Conservation (phyloP, 805 yeast species). For the Nakazawaea siamensis region DNA sequence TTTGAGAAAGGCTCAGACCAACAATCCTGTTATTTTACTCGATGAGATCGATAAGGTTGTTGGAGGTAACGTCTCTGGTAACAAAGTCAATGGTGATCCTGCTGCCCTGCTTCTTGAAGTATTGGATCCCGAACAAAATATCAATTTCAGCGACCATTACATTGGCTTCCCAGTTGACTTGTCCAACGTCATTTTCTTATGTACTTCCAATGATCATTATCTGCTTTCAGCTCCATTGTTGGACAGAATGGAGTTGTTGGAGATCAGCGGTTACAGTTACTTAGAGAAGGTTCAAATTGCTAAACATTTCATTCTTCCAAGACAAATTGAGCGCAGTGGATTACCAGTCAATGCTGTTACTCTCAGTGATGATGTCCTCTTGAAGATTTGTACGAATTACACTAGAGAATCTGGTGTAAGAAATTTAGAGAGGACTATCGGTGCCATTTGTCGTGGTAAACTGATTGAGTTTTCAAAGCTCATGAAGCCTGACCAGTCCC, state of each 20-base stretch:
- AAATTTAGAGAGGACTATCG: slow-evolving; percentile 65
- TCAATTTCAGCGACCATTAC: slow-evolving; percentile 71
- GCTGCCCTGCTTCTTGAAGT: slow-evolving; percentile 85
- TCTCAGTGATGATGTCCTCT: slow-evolving; percentile 46
- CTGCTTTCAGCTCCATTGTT: slow-evolving; percentile 68
- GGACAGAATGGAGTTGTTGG: slow-evolving; percentile 79
- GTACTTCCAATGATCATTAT: slow-evolving; percentile 76
- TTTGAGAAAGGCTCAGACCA: slow-evolving; percentile 61
- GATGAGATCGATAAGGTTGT: slow-evolving; percentile 82
- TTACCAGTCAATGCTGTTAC: slow-evolving; percentile 34
- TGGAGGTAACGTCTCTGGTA: slow-evolving; percentile 35
- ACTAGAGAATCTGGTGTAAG: slow-evolving; percentile 87
- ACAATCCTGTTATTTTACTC: slow-evolving; percentile 76
- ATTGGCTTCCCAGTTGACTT: slow-evolving; percentile 80
- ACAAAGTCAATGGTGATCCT: slow-evolving; percentile 70
- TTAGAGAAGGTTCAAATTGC: slow-evolving; percentile 73
- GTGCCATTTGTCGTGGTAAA: slow-evolving; percentile 70
- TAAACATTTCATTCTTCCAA: slow-evolving; percentile 58
- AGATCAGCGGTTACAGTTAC: slow-evolving; percentile 71
- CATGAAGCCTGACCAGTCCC: slow-evolving; percentile 16
- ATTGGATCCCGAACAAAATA: slow-evolving; percentile 84
- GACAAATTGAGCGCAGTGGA: slow-evolving; percentile 67
- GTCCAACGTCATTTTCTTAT: slow-evolving; percentile 72
- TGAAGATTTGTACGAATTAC: slow-evolving; percentile 56
- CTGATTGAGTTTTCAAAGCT: slow-evolving; percentile 58